Base-by-base conservation (phyloP, 2,329 filamentous ascomycete species). In the Blastomyces silverae region DNA sequence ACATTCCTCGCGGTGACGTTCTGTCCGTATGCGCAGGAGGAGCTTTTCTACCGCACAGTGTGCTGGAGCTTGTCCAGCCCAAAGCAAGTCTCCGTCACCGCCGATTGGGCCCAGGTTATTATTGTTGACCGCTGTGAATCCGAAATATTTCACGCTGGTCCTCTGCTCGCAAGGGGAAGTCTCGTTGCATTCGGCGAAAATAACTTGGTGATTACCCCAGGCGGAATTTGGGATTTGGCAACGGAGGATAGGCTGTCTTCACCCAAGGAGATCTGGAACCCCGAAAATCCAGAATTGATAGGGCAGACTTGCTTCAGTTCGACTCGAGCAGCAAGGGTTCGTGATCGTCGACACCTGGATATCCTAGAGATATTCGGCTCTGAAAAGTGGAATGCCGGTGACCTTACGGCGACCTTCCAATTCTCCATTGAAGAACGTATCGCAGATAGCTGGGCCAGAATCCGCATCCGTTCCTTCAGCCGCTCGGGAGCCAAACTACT, bases 31-130 rank as follows among this genome's bases (percentile, higher is more conserved):
- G 61, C 28, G 11, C 52, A 62, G 15, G 44, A 62, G 10, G 61
- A 55, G 34, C 22, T 62, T 25, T 62, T 62, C 44, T 62, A 62
- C 22, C 61, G 61, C 28, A 62, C 61, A 17, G 61, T 62, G 15
- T 62, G 61, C 46, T 62, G 61, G 61, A 62, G 61, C 15, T 52
- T 62, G 25, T 50, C 61, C 15, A 52, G 37, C 37, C 48, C 37
- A n/a, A 50, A 62, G 28, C 44, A 62, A 55, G 46, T 52, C 37
- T 62, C 61, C 25, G 61, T 62, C 22, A 53, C 61, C 7, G 61
- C 44, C 22, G 61, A 62, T 39, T 62, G 61, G 61, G 61, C 61
- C 10, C 61, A 62, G 34, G 61, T 62, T 55, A 62, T 62, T 37
- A 62, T 62, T 42, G 61, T 42, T 31, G 61, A 62, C 31, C 61